Conservation (phyloP, 768 basidiomycete species). For the Lactarius indigo region DNA sequence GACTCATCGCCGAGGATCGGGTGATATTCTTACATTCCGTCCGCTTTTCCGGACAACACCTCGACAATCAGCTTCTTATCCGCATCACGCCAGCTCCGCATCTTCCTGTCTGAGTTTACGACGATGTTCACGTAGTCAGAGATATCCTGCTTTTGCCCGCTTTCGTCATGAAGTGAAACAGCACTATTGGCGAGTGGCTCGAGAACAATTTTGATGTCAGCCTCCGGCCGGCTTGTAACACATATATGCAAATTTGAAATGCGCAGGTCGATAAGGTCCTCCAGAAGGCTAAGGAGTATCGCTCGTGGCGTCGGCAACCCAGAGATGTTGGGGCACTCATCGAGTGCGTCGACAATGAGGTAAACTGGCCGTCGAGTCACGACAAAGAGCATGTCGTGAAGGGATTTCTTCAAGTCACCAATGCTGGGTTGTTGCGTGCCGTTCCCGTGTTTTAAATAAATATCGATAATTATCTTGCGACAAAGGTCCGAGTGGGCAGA, state of each 20-base stretch:
- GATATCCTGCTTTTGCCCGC: neutral
- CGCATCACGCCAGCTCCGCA: neutral
- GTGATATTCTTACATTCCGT: neutral
- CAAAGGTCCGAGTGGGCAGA: neutral
- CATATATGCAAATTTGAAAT: neutral
- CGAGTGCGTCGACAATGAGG: neutral
- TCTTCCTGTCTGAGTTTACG: neutral
- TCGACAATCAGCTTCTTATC: neutral
- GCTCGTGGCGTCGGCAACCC: neutral
- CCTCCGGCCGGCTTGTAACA: neutral
- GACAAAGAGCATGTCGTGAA: neutral
- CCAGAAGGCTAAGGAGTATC: neutral
- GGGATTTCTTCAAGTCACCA: rapidly evolving
- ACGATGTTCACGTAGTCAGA: neutral
- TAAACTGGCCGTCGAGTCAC: neutral
- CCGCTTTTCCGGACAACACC: neutral
- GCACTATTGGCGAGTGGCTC: neutral
- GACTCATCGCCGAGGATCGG: neutral
- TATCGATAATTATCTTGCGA: rapidly evolving
- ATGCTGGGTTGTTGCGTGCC: neutral
- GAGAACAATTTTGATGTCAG: neutral
- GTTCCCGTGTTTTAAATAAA: neutral
- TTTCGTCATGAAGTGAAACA: neutral
- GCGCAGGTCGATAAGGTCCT: neutral
- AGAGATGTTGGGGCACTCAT: neutral